Evolutionary conservation across 176 grass and related monocot genomes (phyloP).

Genomic region (Aegilops umbellulata): DNA sequence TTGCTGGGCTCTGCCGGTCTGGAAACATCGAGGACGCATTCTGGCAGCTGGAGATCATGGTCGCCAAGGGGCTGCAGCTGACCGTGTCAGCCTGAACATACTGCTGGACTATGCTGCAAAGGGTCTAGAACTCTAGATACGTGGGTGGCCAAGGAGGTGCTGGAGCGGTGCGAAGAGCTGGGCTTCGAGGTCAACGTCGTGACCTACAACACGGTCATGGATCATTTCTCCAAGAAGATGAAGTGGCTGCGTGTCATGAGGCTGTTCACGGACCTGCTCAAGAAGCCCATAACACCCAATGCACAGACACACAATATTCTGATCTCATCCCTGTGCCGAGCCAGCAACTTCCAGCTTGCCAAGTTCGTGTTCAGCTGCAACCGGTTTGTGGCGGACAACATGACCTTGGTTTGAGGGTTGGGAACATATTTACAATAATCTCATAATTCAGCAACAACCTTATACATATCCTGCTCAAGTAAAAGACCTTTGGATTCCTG

Average conservation of each 20-base stretch:
- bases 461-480: no score
- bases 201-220: conserved; percentile 80
- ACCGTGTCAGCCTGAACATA: conserved; percentile 77
- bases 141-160: conserved; percentile 49
- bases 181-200: conserved; percentile 72
- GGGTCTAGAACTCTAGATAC: conserved; percentile 55
- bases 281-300: conserved; percentile 61
- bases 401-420: conserved; percentile 22
- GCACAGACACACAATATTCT: conserved; percentile 66
- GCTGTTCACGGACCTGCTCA: conserved; percentile 69
- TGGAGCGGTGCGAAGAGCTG: conserved; percentile 68
- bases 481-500: no score
- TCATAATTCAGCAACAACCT: no score
- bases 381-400: conserved; percentile 60
- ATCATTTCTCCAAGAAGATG: conserved; percentile 57
- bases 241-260: conserved; percentile 63
- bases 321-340: conserved; percentile 63
- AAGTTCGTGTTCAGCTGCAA: conserved; percentile 54
- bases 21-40: conserved; percentile 45
- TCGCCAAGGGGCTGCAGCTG: conserved; percentile 54
- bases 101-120: conserved; percentile 52
- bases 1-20: conserved; percentile 60
- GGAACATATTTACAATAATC: no score
- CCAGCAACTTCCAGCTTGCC: conserved; percentile 57
- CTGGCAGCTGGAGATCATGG: conserved; percentile 49